Conservation (phyloP, 495 filamentous ascomycete genomes). For the Haplographium delicatum region DNA sequence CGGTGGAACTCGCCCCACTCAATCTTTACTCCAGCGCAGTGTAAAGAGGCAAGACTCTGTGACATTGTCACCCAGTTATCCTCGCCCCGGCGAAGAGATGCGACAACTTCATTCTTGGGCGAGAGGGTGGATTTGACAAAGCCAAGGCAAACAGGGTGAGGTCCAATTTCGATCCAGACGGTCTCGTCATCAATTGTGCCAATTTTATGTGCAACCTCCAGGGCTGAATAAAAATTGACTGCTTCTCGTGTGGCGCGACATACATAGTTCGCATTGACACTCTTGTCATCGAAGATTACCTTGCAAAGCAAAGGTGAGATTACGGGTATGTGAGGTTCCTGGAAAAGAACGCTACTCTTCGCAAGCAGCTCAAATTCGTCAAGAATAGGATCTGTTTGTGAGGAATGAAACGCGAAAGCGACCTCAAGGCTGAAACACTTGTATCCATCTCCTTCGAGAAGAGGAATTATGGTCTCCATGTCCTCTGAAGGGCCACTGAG, state of each 20-base stretch:
- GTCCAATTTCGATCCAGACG: conserved; percentile 61
- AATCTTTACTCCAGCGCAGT: conserved; percentile 59
- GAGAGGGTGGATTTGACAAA: conserved; percentile 64
- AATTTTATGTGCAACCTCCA: conserved; percentile 46
- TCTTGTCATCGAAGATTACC: conserved; percentile 47
- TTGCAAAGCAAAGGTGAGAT: conserved; percentile 64
- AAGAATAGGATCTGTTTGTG: conserved; percentile 69
- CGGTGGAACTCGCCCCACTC: conserved; percentile 74
- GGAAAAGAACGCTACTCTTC: conserved; percentile 48
- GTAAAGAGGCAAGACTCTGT: conserved; percentile 51
- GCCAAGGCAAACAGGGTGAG: conserved; percentile 59
- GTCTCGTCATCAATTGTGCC: conserved; percentile 45
- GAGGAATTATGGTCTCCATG: conserved; percentile 52
- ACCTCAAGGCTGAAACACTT: conserved; percentile 64
- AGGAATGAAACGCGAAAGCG: conserved; percentile 74
- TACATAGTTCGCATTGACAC: conserved; percentile 57
- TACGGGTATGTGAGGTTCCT: conserved; percentile 54
- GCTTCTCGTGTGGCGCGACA: conserved; percentile 60
- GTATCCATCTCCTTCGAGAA: conserved; percentile 52
- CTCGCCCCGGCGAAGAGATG: conserved; percentile 46
- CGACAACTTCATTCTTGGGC: conserved; percentile 44
- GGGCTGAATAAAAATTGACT: conserved; percentile 64
- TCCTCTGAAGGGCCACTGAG: conserved; percentile 44
- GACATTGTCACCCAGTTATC: conserved; percentile 62
- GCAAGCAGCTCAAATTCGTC: conserved; percentile 57